A percentile compares a stretch with the other conserved stretches of the same genome.
Evolutionary conservation across 208 protist species (phyloP).

Genomic region (Leptomonas pyrrhocoris): DNA sequence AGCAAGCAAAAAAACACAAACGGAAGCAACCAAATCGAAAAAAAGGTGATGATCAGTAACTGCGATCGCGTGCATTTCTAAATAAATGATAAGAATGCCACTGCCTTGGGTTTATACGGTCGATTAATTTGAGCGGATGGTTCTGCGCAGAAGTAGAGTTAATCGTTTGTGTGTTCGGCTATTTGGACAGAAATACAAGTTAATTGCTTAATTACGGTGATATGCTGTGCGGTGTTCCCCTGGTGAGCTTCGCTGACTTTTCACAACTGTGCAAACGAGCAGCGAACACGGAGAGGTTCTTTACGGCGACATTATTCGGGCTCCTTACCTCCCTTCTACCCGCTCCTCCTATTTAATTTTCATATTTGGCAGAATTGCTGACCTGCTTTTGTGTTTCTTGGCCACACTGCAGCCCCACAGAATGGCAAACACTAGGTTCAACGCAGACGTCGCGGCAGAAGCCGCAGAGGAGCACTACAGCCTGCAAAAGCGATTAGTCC

Average conservation of each 20-base stretch:
- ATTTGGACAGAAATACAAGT: no score
- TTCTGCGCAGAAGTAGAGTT: no score
- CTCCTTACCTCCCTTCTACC: neutral
- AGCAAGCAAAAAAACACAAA: neutral
- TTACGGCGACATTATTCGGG: neutral
- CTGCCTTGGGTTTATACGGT: no score
- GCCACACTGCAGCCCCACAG: neutral
- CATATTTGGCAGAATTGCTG: neutral
- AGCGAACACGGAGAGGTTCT: neutral
- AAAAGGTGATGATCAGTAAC: neutral
- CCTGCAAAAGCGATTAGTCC: conserved; percentile 50
- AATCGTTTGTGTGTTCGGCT: no score
- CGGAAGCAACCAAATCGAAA: neutral
- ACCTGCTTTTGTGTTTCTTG: neutral
- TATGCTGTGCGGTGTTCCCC: neutral
- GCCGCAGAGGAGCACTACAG: conserved; percentile 59
- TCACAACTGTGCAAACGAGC: neutral
- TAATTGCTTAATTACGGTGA: no score
- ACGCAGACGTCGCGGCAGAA: conserved; percentile 37
- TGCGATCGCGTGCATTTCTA: no score
- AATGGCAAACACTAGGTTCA: conserved; percentile 18
- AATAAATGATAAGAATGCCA: no score
- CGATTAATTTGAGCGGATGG: no score
- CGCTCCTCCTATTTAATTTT: neutral
- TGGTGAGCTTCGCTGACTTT: neutral